phyloP scores from a whole-genome alignment of 2,329 filamentous ascomycete genomes.

The Pestalotiopsis sp. region DNA sequence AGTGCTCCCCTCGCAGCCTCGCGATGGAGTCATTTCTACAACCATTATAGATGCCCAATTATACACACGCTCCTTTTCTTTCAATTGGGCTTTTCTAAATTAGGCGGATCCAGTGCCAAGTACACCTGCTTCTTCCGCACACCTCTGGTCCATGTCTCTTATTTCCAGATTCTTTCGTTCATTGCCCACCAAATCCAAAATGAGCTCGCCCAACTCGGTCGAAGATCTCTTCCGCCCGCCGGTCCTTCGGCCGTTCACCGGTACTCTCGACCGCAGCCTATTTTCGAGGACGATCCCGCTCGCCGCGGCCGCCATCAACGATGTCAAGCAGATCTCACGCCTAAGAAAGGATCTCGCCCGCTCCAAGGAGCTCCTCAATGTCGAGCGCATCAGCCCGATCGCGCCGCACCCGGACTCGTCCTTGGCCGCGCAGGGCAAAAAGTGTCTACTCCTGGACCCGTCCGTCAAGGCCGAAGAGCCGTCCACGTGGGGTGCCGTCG shows the following conservation, averaged over 20 bases:
- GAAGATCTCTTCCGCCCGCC: slow-evolving; percentile 74
- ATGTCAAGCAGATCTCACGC: slow-evolving; percentile 73
- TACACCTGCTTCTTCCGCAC: not conserved
- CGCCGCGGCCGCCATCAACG: slow-evolving; percentile 76
- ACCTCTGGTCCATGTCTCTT: not conserved
- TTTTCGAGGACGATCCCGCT: slow-evolving; percentile 79
- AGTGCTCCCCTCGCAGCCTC: slow-evolving; percentile 2
- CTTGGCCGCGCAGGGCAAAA: slow-evolving; percentile 58
- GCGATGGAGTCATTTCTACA: slow-evolving; percentile 8
- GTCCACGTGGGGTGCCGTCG: slow-evolving; percentile 74
- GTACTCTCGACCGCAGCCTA: slow-evolving; percentile 78
- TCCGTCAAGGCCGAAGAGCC: slow-evolving; percentile 61
- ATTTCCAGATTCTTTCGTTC: not conserved
- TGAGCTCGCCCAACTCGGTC: not conserved
- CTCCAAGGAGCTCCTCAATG: slow-evolving; percentile 66
- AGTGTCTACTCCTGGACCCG: slow-evolving; percentile 63
- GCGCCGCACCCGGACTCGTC: slow-evolving; percentile 61
- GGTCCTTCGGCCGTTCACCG: slow-evolving; percentile 73
- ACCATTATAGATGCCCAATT: slow-evolving; percentile 1
- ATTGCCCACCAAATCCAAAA: not conserved
- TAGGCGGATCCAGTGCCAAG: not conserved
- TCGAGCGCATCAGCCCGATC: slow-evolving; percentile 68
- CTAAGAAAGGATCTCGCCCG: slow-evolving; percentile 69
- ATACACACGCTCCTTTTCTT: not conserved
- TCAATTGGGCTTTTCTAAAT: not conserved